Conservation (phyloP, 2,329 filamentous ascomycete species). For the Fusarium nygamai region DNA sequence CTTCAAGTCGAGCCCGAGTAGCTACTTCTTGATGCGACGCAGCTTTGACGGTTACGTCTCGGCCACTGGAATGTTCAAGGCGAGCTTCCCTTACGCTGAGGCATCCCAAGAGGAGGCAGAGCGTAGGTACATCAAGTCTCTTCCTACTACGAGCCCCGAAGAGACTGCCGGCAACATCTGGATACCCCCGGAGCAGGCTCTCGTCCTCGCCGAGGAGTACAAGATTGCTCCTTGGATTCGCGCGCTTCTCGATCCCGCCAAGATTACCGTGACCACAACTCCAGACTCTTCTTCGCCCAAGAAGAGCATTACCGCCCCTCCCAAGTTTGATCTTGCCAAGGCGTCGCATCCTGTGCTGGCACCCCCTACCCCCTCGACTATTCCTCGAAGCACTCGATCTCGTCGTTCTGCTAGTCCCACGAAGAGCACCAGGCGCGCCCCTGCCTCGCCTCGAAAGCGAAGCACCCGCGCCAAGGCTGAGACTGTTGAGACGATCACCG, state of each 20-base stretch:
- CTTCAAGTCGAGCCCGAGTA: slow-evolving; percentile 87
- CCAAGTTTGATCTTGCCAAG: slow-evolving; percentile 73
- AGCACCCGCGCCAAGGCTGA: slow-evolving; percentile 56
- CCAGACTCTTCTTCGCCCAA: slow-evolving; percentile 76
- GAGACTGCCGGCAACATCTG: slow-evolving; percentile 97
- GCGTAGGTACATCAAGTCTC: slow-evolving; percentile 85
- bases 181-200: slow-evolving; percentile 85
- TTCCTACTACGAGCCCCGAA: slow-evolving; percentile 82
- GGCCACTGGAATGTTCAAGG: slow-evolving; percentile 93
- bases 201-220: slow-evolving; percentile 88
- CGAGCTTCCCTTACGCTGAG: slow-evolving; percentile 82
- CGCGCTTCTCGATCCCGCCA: slow-evolving; percentile 88
- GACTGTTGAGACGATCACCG: slow-evolving; percentile 45
- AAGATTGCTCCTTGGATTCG: slow-evolving; percentile 86
- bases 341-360: slow-evolving; percentile 53
- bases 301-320: slow-evolving; percentile 81
- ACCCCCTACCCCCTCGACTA: slow-evolving; percentile 60
- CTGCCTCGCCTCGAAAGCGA: slow-evolving; percentile 66
- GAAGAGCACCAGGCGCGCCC: slow-evolving; percentile 58
- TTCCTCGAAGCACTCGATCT: slow-evolving; percentile 58
- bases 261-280: slow-evolving; percentile 71
- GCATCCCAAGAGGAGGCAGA: slow-evolving; percentile 77
- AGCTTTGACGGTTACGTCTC: slow-evolving; percentile 87
- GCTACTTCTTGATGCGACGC: slow-evolving; percentile 96
- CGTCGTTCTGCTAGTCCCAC: slow-evolving; percentile 68